Evolutionary conservation across 805 yeast species (phyloP).

Genomic region (Candida khao-thaluensis): DNA sequence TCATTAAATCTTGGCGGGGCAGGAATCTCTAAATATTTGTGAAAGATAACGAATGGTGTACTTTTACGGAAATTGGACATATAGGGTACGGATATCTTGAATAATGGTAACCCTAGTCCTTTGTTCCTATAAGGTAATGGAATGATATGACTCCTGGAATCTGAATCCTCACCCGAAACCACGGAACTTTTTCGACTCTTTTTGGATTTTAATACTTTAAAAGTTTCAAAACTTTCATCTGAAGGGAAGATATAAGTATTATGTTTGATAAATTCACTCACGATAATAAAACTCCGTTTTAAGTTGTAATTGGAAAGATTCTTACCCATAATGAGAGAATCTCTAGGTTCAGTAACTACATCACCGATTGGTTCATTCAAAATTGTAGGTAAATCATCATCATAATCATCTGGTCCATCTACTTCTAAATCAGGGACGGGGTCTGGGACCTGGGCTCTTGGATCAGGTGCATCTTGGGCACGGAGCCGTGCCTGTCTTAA

Average conservation of each 20-base stretch:
- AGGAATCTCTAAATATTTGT: slow-evolving; percentile 31
- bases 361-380: slow-evolving; percentile 17
- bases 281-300: slow-evolving; percentile 33
- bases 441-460: background rate
- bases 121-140: slow-evolving; percentile 30
- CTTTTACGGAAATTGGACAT: slow-evolving; percentile 34
- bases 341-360: slow-evolving; percentile 8
- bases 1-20: slow-evolving; percentile 12
- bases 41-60: slow-evolving; percentile 34
- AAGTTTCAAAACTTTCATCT: slow-evolving; percentile 27
- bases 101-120: slow-evolving; percentile 39
- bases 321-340: slow-evolving; percentile 11
- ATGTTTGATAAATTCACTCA: slow-evolving; percentile 31
- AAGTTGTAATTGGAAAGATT: slow-evolving; percentile 21
- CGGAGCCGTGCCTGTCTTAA: slow-evolving; percentile 11
- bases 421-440: background rate
- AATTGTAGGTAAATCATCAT: slow-evolving; percentile 25
- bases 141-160: slow-evolving; percentile 30
- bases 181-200: slow-evolving; percentile 22
- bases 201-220: slow-evolving; percentile 27
- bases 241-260: slow-evolving; percentile 30
- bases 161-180: slow-evolving; percentile 17
- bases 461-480: background rate
- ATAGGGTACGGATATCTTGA: slow-evolving; percentile 36
- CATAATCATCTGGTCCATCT: slow-evolving; percentile 1